Conservation (phyloP, 371 early-diverging fungal species). For the Mucor lusitanicus region DNA sequence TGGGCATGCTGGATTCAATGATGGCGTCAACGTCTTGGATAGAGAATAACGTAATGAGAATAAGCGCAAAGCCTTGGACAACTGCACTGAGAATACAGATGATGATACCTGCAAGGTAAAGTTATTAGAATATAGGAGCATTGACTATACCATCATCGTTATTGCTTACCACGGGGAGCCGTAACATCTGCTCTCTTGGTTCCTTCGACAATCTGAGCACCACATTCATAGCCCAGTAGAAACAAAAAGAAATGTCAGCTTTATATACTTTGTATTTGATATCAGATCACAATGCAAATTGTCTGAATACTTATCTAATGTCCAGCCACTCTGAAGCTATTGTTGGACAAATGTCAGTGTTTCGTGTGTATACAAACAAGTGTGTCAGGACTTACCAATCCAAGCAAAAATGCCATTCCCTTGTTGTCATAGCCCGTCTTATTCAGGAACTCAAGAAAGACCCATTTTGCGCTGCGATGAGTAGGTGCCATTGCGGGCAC, state of each 20-base stretch:
- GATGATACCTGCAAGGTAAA: conserved; percentile 19
- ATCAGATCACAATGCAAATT: neutral
- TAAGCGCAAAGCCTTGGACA: conserved; percentile 37
- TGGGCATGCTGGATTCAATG: conserved; percentile 14
- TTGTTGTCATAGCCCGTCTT: conserved; percentile 35
- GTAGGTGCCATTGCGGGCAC: conserved; percentile 41
- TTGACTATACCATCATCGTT: neutral
- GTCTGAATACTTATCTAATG: conserved; percentile 14
- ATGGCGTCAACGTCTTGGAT: conserved; percentile 43
- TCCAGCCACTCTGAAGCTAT: conserved; percentile 36
- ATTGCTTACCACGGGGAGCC: conserved; percentile 39
- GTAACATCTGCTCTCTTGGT: conserved; percentile 41
- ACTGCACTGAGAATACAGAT: conserved; percentile 37
- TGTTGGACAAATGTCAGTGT: neutral
- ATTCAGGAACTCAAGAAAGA: conserved; percentile 42
- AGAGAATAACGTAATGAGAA: conserved; percentile 36
- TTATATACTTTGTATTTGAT: neutral
- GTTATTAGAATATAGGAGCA: neutral
- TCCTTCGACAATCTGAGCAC: conserved; percentile 50
- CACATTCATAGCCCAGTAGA: conserved; percentile 41
- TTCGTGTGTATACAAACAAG: neutral
- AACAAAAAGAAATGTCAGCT: neutral
- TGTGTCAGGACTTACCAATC: conserved; percentile 19
- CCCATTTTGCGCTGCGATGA: conserved; percentile 36
- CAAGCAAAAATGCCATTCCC: conserved; percentile 41